Percentiles rank a stretch among this genome's conserved stretches.
Evolutionary conservation across 2,329 filamentous ascomycete genomes (phyloP).

Genomic region (Corinectria fuckeliana): DNA sequence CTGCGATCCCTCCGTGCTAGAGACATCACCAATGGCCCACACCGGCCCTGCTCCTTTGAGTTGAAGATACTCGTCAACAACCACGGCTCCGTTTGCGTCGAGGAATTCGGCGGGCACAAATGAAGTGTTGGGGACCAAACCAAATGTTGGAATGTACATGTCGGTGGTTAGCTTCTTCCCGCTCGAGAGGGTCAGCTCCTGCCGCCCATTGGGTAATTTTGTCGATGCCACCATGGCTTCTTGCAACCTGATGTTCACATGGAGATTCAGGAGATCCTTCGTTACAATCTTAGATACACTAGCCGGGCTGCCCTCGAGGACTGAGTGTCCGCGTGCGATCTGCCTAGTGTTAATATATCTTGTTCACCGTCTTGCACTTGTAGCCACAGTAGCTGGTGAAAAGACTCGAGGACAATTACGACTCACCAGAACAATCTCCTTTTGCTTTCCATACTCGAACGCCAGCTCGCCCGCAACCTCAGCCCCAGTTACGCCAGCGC

Average conservation of each 20-base stretch:
- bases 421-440: slow-evolving; percentile 30
- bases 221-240: neutral
- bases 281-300: neutral
- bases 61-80: slow-evolving; percentile 33
- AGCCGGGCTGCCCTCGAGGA: neutral
- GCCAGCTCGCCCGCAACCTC: slow-evolving; percentile 42
- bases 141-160: slow-evolving; percentile 41
- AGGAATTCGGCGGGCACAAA: slow-evolving; percentile 37
- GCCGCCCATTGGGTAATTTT: neutral
- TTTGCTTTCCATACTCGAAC: slow-evolving; percentile 31
- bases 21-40: slow-evolving; percentile 40
- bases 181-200: slow-evolving; percentile 11
- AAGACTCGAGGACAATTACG: neutral
- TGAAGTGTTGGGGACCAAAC: slow-evolving; percentile 37
- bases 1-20: slow-evolving; percentile 27
- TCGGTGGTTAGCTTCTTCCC: slow-evolving; percentile 37
- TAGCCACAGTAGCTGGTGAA: too few relatives aligned
- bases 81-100: slow-evolving; percentile 30
- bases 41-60: slow-evolving; percentile 30
- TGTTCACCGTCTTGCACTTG: too few relatives aligned
- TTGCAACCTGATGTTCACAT: neutral
- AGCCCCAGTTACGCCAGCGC: slow-evolving; percentile 40
- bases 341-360: neutral
- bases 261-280: neutral
- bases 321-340: neutral